These are phyloP conservation scores for Paxillus involutus DNA, from an alignment of 768 basidiomycete genomes.

Conservation along the genomic window DNA sequence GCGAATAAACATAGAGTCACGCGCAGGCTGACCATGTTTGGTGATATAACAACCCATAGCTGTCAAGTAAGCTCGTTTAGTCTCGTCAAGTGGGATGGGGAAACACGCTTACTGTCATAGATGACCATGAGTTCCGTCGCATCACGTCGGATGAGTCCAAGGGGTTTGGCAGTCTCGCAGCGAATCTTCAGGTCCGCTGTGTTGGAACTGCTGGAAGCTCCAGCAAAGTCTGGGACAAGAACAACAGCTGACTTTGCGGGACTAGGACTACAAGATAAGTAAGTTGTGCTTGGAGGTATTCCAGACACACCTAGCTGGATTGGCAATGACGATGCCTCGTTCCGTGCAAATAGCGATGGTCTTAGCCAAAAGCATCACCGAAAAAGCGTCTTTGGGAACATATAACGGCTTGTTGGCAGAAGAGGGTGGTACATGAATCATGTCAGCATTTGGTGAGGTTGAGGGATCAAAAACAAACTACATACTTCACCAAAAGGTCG, in stretches of 20 bases:
- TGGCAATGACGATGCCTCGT: constrained; percentile 62
- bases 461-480: constrained; percentile 1
- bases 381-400: constrained; percentile 69
- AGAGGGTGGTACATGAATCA: not conserved
- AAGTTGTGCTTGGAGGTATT: not conserved
- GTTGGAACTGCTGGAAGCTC: constrained; percentile 37
- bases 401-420: constrained; percentile 51
- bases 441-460: constrained; percentile 1
- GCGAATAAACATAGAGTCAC: constrained; percentile 62
- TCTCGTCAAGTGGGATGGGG: not conserved
- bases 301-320: constrained; percentile 62
- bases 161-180: constrained; percentile 55
- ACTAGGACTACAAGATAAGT: constrained; percentile 26
- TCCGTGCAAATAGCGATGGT: constrained; percentile 66
- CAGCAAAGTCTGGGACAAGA: constrained; percentile 60
- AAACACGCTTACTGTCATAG: constrained; percentile 60
- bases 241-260: constrained; percentile 40
- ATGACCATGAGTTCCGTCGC: constrained; percentile 63
- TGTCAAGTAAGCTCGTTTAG: constrained; percentile 26
- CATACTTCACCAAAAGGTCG: constrained; percentile 66
- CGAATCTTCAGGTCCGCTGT: constrained; percentile 56
- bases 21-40: constrained; percentile 63
- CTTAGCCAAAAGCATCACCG: constrained; percentile 58
- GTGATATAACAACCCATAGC: constrained; percentile 78
- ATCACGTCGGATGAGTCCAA: constrained; percentile 64